phyloP scores from a whole-genome alignment of 352 stramenopile genomes.

The Pythium grandisporangium region DNA sequence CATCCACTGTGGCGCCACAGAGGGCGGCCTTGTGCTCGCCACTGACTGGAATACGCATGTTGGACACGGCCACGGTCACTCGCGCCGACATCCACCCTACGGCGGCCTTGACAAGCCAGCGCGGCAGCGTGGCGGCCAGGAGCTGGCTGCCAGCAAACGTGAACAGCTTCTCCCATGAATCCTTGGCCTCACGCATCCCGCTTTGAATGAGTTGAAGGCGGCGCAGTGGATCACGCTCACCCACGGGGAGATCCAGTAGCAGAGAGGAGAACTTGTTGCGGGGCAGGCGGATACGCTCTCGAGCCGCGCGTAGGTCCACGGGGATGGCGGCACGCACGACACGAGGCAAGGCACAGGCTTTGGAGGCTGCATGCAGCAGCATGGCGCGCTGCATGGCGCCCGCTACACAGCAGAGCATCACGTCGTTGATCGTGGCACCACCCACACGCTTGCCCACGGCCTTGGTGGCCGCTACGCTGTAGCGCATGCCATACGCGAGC shows the following conservation, averaged over 20 bases:
- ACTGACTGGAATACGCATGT: conserved; percentile 61
- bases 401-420: conserved; percentile 72
- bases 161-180: conserved; percentile 72
- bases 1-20: conserved; percentile 39
- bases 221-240: conserved; percentile 28
- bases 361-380: conserved; percentile 19
- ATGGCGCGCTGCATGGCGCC: conserved; percentile 70
- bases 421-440: conserved; percentile 73
- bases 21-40: conserved; percentile 40
- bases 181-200: conserved; percentile 70
- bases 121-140: conserved; percentile 44
- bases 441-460: conserved; percentile 53
- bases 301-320: conserved; percentile 70
- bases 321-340: conserved; percentile 63
- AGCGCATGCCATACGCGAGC: conserved; percentile 61
- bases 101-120: conserved; percentile 32
- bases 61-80: conserved; percentile 58
- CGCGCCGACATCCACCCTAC: conserved; percentile 45
- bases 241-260: conserved; percentile 63
- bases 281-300: conserved; percentile 43
- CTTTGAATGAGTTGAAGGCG: conserved; percentile 35
- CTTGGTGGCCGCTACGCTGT: conserved; percentile 67
- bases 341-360: conserved; percentile 32
- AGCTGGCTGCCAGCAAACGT: conserved; percentile 53
- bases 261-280: conserved; percentile 78